Evolutionary conservation across 2,329 filamentous ascomycete genomes (phyloP), one percentile per base, ranked within the genome.

Genomic region (Trichophyton rubrum): DNA sequence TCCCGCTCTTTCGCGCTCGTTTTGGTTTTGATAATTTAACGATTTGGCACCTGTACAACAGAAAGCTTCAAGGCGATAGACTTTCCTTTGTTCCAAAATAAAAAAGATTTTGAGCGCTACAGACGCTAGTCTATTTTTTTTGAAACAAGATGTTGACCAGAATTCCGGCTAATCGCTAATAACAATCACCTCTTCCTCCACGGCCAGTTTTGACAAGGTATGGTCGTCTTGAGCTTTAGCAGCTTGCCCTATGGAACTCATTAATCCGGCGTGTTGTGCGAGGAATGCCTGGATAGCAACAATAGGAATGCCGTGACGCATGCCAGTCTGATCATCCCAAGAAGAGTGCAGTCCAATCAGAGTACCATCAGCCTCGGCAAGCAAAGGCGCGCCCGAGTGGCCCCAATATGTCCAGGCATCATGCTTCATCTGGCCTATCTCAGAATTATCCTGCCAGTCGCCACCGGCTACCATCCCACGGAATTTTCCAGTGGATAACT

Each of bases 391-490:
- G 2, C 79, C 79, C 22, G 76, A 80, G 66, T 82, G 79, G 1
- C 80, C 80, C 80, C 80, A 82, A 66, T 82, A 82, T 1, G 79
- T 82, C 80, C 80, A 82, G 61, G 77, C 79, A 65, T 78, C 75
- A 66, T 82, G 80, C 73, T 74, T 78, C 64, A 82, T 64, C 0
- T 74, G 74, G 1, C 79, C 80, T 59, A 82, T 82, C 24, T 79
- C 77, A 1, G 72, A 73, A 63, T 81, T 81, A 62, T 82, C 77
- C 59, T 81, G 75, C 1, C 71, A 67, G 65, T 82, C 75, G 73
- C 73, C 2, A 64, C 72, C 8, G 64, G 70, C 57, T 73, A 69
- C 22, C 45, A 61, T 61, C 0, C 78, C 79, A 8, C 71, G 68
- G 58, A 75, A 80, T 2, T 59, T 64, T 0, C 79, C 79, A 49